Base-by-base conservation (phyloP, 805 yeast species). In the Candida michaelii region DNA sequence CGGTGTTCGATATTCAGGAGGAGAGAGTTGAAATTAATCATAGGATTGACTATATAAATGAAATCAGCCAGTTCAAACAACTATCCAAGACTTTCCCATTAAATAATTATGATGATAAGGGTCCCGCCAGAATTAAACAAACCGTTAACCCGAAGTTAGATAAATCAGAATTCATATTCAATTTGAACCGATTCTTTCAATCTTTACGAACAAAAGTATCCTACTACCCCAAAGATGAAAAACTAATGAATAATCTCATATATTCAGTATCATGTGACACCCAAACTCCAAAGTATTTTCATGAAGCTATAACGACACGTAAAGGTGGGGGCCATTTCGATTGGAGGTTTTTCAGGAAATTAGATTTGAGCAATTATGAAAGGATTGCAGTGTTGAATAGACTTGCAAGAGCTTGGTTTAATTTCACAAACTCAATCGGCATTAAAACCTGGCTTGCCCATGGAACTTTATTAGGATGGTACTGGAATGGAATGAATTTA, bases 281-380 rank as follows among this genome's bases (percentile, higher is more conserved):
- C 3, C 16, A 10, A 24, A 8, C 27, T 13, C n/a, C n/a, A 10
- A 41, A 41, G 13, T 41, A 35, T 21, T 41, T 41, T 27, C 44
- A 41, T 24, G 44, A 41, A 30, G 39, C 44, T 3, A 15, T 12
- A 18, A 2, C 27, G 17, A 18, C 24, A 6, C 13, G 8, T 7
- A 46, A 70, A 37, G 46, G 51, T 49, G 80, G 81, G 14, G 71
- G 73, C 56, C 85, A 81, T 32, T 77, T 78, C 49, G 86, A 82
- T 54, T 74, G 73, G 69, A 59, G 84, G 42, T 82, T 82, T 47
- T 81, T 78, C 63, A 73, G 72, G 47, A 83, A 82, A 12, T 69
- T 76, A 1, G 42, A 16, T 35, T 39, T 14, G 72, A 63, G 80
- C 46, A 78, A 76, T 43, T 69, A 68, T 40, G 53, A 76, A 31